Percentiles rank a stretch among this genome's conserved stretches.
These are phyloP conservation scores for Mucor saturninus DNA, from an alignment of 371 early-diverging fungal genomes.

Conservation along the genomic window DNA sequence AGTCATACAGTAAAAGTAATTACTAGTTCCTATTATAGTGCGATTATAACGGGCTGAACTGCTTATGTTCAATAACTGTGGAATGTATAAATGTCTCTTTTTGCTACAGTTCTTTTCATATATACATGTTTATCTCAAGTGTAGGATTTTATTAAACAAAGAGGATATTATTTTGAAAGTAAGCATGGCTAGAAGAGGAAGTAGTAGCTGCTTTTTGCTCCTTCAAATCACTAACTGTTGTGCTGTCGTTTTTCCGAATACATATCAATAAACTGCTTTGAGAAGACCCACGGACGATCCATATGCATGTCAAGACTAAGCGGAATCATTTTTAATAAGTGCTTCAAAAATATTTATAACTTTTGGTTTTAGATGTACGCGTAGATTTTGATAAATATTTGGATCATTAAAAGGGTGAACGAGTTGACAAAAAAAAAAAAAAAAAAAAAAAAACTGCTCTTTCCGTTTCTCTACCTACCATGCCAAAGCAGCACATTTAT, in stretches of 20 bases:
- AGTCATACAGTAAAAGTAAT: conserved; percentile 7
- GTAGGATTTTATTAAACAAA: conserved; percentile 11
- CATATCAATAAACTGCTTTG: too few relatives aligned
- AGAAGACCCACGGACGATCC: too few relatives aligned
- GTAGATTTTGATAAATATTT: too few relatives aligned
- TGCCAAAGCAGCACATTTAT: too few relatives aligned
- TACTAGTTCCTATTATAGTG: conserved; percentile 5
- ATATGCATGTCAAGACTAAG: too few relatives aligned
- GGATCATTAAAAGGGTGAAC: too few relatives aligned
- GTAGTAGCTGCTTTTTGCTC: conserved; percentile 16
- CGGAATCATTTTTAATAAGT: too few relatives aligned
- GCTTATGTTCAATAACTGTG: conserved; percentile 14
- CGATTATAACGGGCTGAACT: conserved; percentile 7
- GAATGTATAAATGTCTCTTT: conserved; percentile 10
- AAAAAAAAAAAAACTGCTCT: too few relatives aligned
- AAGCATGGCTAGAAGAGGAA: conserved; percentile 17
- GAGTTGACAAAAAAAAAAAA: too few relatives aligned
- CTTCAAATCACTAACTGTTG: conserved; percentile 17
- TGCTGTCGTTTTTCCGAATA: conserved; percentile 12
- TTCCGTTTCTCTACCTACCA: too few relatives aligned
- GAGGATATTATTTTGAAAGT: conserved; percentile 16
- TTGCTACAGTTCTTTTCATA: conserved; percentile 15
- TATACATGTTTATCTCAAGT: conserved; percentile 10
- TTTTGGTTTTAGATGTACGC: too few relatives aligned
- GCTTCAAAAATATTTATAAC: too few relatives aligned